Evolutionary conservation across 805 yeast genomes (phyloP).

Genomic region (Starmerella gropengiesseri): DNA sequence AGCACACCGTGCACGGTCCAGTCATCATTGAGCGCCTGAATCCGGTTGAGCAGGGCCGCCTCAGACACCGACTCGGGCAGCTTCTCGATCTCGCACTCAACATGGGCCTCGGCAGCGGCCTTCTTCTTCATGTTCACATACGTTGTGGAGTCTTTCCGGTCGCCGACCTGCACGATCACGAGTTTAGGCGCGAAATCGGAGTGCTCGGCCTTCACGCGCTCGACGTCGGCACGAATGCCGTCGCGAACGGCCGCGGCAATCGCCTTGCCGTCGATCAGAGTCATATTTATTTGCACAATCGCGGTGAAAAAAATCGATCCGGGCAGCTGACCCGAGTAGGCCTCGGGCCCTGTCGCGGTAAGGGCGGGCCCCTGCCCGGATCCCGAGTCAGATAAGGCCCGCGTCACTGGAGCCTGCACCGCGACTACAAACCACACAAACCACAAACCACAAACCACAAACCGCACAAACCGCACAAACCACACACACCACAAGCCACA

Average conservation of each 20-base stretch:
- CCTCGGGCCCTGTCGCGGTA: slow-evolving; percentile 7
- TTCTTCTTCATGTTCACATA: slow-evolving; percentile 85
- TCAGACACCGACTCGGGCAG: slow-evolving; percentile 55
- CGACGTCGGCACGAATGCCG: slow-evolving; percentile 41
- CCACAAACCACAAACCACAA: too few relatives aligned
- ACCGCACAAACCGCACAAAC: too few relatives aligned
- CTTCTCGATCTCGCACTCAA: slow-evolving; percentile 53
- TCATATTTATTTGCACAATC: slow-evolving; percentile 19
- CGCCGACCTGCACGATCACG: slow-evolving; percentile 82
- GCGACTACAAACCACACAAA: too few relatives aligned
- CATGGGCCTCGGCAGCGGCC: slow-evolving; percentile 77
- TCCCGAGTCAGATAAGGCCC: neutral
- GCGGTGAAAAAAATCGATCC: neutral
- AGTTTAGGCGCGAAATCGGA: slow-evolving; percentile 58
- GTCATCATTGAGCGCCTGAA: slow-evolving; percentile 60
- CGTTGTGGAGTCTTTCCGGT: slow-evolving; percentile 79
- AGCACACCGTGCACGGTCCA: slow-evolving; percentile 72
- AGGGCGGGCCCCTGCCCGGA: slow-evolving; percentile 7
- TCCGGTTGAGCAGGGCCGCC: slow-evolving; percentile 43
- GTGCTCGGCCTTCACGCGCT: slow-evolving; percentile 32
- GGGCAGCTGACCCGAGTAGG: slow-evolving; percentile 3
- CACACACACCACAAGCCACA: too few relatives aligned
- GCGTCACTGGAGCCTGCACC: too few relatives aligned
- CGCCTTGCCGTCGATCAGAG: slow-evolving; percentile 52
- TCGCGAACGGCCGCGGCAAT: slow-evolving; percentile 45